Evolutionary conservation across 495 filamentous ascomycete genomes (phyloP).

Genomic region (Pseudoneurospora amorphoporcata): DNA sequence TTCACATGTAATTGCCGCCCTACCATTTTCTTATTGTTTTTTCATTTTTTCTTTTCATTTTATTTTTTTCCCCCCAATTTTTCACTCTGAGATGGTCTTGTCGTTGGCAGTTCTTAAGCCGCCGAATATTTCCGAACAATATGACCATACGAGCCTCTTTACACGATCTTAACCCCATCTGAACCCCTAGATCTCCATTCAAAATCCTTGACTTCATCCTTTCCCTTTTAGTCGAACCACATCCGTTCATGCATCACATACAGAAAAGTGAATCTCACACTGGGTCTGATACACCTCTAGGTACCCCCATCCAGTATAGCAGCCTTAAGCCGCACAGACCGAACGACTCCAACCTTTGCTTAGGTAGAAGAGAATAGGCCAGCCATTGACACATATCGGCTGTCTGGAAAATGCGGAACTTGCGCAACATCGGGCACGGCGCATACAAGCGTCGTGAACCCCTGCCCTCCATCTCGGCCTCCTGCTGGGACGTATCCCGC

Average conservation of each 20-base stretch:
- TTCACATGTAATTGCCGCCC: not conserved
- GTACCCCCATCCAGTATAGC: not conserved
- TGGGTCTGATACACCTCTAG: not conserved
- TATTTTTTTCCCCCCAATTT: not conserved
- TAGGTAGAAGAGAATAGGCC: not conserved
- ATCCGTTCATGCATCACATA: not conserved
- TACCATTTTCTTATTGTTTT: not conserved
- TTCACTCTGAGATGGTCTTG: not conserved
- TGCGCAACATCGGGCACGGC: slow-evolving; percentile 59
- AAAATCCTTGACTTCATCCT: not conserved
- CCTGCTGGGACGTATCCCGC: slow-evolving; percentile 65
- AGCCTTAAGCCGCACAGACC: not conserved
- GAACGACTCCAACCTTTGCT: not conserved
- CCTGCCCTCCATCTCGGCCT: slow-evolving; percentile 45
- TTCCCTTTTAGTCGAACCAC: not conserved
- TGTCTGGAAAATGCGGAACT: slow-evolving; percentile 58
- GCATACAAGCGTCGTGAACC: slow-evolving; percentile 39
- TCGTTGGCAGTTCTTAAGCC: not conserved
- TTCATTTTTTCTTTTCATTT: too few species aligned
- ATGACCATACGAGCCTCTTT: not conserved
- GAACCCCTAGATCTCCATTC: not conserved
- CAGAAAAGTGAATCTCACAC: not conserved
- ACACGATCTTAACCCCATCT: not conserved
- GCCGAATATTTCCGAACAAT: not conserved
- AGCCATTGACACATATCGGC: not conserved